phyloP scores from a whole-genome alignment of 208 protist genomes.

The Acanthamoeba triangularis region DNA sequence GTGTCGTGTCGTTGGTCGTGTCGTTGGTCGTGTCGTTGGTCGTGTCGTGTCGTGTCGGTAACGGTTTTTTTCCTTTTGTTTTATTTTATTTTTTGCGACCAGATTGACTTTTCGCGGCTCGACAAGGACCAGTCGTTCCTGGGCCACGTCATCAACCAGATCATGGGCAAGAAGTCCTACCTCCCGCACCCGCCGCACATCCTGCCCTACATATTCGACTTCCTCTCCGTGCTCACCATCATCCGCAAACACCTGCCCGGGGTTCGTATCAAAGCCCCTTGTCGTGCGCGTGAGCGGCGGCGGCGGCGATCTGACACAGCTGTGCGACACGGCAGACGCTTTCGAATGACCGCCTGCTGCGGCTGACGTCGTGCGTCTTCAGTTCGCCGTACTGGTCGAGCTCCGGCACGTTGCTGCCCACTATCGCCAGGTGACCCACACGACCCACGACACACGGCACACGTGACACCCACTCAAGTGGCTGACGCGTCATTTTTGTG shows the following conservation, averaged over 20 bases:
- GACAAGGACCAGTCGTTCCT: constrained; percentile 74
- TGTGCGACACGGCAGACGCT: neutral
- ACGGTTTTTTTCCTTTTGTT: neutral
- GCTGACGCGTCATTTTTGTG: neutral
- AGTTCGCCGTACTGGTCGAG: constrained; percentile 60
- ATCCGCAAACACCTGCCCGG: neutral
- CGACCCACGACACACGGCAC: neutral
- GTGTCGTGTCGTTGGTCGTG: too few species aligned
- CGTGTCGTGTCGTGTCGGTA: neutral
- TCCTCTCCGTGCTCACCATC: constrained; percentile 55
- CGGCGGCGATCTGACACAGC: too few species aligned
- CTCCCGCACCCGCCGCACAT: constrained; percentile 67
- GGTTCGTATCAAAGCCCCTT: neutral
- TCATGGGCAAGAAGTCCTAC: constrained; percentile 73
- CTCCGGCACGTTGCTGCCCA: constrained; percentile 29
- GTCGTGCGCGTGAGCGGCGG: too few species aligned
- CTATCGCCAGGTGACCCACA: constrained; percentile 19
- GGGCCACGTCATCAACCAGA: constrained; percentile 72
- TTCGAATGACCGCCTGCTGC: constrained; percentile 7
- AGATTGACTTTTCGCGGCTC: constrained; percentile 70
- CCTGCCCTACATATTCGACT: constrained; percentile 71
- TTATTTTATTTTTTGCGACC: too few species aligned
- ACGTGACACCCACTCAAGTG: too few species aligned
- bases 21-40: too few species aligned
- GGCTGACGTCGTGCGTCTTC: constrained; percentile 64